These are phyloP conservation scores for Phylloporus rhodoxanthus DNA, from an alignment of 768 basidiomycete genomes.

Conservation along the genomic window DNA sequence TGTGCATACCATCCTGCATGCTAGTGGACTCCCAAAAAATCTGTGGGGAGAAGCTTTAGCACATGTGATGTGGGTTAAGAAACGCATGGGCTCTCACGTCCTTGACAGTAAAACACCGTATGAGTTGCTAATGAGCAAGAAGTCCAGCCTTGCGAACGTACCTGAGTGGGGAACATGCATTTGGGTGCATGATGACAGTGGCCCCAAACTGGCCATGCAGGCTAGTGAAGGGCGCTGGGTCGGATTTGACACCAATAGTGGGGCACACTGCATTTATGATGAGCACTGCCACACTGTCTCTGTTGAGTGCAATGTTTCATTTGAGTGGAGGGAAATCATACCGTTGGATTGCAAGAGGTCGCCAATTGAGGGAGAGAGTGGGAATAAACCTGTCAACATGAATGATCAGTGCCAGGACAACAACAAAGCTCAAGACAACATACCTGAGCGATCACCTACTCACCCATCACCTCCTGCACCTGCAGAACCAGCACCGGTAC, in stretches of 20 bases:
- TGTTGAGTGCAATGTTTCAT: not conserved
- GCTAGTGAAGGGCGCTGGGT: not conserved
- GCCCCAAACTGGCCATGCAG: too few species aligned
- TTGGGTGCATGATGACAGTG: too few species aligned
- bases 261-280: not conserved
- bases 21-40: too few species aligned
- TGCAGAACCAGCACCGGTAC: not conserved
- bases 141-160: too few species aligned
- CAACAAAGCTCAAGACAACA: too few species aligned
- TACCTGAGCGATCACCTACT: too few species aligned
- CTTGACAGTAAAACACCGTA: not conserved
- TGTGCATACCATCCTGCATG: too few species aligned
- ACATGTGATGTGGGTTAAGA: conserved; percentile 5
- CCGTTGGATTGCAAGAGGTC: not conserved
- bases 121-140: not conserved
- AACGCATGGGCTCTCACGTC: not conserved
- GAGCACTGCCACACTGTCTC: not conserved
- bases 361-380: too few species aligned
- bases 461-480: not conserved
- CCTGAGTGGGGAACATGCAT: too few species aligned
- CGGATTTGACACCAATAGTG: not conserved
- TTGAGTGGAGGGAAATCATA: not conserved
- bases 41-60: conserved; percentile 1
- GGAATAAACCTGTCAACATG: too few species aligned
- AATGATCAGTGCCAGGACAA: too few species aligned